These are phyloP conservation scores for Mucor velutinosus DNA, from an alignment of 371 early-diverging fungal genomes.

Conservation along the genomic window DNA sequence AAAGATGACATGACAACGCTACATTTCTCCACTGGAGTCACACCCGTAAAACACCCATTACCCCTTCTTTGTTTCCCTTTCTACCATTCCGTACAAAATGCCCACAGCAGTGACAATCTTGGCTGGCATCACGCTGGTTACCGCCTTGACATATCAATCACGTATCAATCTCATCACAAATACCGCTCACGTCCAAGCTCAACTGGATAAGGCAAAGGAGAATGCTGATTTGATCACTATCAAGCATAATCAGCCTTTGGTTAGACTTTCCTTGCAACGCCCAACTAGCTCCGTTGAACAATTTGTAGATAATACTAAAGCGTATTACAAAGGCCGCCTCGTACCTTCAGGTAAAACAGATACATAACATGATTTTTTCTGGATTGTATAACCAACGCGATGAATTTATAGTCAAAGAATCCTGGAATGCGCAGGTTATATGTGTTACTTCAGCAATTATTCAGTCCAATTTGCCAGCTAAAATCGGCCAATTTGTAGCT, in stretches of 20 bases:
- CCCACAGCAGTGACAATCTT: conserved; percentile 34
- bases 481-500: conserved; percentile 23
- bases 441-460: conserved; percentile 33
- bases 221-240: conserved; percentile 14
- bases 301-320: conserved; percentile 17
- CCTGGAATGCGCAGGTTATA: conserved; percentile 44
- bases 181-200: conserved; percentile 21
- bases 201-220: conserved; percentile 20
- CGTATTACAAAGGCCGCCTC: conserved; percentile 24
- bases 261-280: conserved; percentile 19
- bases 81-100: conserved; percentile 24
- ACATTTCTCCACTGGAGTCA: background rate
- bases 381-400: background rate
- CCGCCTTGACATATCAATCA: conserved; percentile 38
- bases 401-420: conserved; percentile 35
- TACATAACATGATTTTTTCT: conserved; percentile 6
- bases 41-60: background rate
- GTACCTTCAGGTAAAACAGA: conserved; percentile 29
- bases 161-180: conserved; percentile 26
- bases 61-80: background rate
- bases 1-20: background rate
- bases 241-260: background rate
- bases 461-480: conserved; percentile 31
- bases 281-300: conserved; percentile 19
- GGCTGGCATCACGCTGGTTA: conserved; percentile 36